A percentile compares a stretch with the other conserved stretches of the same genome.
Conservation (phyloP, 192 early-diverging fungal genomes). For the Spizellomyces sp. region DNA sequence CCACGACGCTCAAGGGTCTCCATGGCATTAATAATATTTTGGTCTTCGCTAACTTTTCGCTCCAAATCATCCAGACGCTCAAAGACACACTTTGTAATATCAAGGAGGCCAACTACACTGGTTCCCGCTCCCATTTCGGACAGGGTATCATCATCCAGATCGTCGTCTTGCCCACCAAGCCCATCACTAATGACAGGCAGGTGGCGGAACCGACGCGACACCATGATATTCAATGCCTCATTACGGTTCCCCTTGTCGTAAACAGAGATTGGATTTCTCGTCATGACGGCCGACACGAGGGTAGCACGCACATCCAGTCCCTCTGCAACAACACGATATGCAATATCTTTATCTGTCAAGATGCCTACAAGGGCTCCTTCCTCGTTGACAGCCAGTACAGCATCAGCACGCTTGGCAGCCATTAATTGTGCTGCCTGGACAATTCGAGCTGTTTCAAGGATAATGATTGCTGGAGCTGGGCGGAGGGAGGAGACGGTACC, state of each 20-base stretch:
- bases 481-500: constrained; percentile 91
- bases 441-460: constrained; percentile 52
- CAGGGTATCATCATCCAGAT: constrained; percentile 22
- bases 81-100: constrained; percentile 62
- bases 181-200: constrained; percentile 49
- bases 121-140: constrained; percentile 26
- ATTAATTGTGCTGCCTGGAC: constrained; percentile 63
- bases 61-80: constrained; percentile 57
- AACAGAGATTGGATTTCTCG: constrained; percentile 86
- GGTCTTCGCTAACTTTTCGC: constrained; percentile 55
- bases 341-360: constrained; percentile 97
- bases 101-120: constrained; percentile 53
- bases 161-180: constrained; percentile 25
- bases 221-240: constrained; percentile 56
- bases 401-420: constrained; percentile 95
- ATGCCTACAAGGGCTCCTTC: constrained; percentile 92
- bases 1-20: constrained; percentile 56
- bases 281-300: constrained; percentile 85
- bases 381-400: constrained; percentile 90
- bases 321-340: constrained; percentile 94
- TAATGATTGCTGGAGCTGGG: constrained; percentile 82
- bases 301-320: constrained; percentile 52
- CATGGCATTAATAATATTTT: constrained; percentile 59
- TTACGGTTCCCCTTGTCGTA: constrained; percentile 55
- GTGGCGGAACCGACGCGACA: constrained; percentile 51